Percentiles rank a stretch among this genome's conserved stretches.
These are phyloP conservation scores for Colletotrichum lentis DNA, from an alignment of 2,329 filamentous ascomycete genomes.

Conservation along the genomic window DNA sequence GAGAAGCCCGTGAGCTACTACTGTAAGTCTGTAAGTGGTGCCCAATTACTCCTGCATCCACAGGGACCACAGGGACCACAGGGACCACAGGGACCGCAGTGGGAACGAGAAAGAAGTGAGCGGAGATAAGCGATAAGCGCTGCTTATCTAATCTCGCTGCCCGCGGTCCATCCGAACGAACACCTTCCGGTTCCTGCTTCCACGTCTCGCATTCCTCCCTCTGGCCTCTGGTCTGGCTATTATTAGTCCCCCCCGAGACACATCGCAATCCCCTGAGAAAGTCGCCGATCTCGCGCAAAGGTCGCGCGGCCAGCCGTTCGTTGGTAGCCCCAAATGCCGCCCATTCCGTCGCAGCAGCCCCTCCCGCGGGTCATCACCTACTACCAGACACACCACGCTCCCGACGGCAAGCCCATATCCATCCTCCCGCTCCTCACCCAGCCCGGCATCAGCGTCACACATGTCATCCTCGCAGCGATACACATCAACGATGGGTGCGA, in stretches of 20 bases:
- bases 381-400: slow-evolving; percentile 64
- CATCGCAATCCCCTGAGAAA: neutral
- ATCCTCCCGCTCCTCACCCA: slow-evolving; percentile 61
- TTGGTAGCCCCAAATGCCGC: slow-evolving; percentile 26
- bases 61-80: too few relatives aligned
- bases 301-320: slow-evolving; percentile 1
- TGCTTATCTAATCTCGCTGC: slow-evolving; percentile 20
- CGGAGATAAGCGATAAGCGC: neutral
- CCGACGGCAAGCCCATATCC: slow-evolving; percentile 56
- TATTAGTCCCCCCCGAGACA: too few relatives aligned
- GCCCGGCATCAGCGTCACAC: slow-evolving; percentile 66
- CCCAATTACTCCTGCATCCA: too few relatives aligned
- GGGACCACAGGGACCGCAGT: too few relatives aligned
- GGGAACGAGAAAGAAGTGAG: neutral
- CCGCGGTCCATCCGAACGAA: neutral
- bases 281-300: slow-evolving; percentile 1
- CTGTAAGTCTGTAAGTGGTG: too few relatives aligned
- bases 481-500: slow-evolving; percentile 77
- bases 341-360: slow-evolving; percentile 38
- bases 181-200: neutral
- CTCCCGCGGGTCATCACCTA: slow-evolving; percentile 61
- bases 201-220: neutral
- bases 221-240: too few relatives aligned
- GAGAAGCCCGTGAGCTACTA: too few relatives aligned
- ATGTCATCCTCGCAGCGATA: slow-evolving; percentile 86